Evolutionary conservation across 441 rosid genomes (phyloP).

Genomic region (Mallotus japonicus): DNA sequence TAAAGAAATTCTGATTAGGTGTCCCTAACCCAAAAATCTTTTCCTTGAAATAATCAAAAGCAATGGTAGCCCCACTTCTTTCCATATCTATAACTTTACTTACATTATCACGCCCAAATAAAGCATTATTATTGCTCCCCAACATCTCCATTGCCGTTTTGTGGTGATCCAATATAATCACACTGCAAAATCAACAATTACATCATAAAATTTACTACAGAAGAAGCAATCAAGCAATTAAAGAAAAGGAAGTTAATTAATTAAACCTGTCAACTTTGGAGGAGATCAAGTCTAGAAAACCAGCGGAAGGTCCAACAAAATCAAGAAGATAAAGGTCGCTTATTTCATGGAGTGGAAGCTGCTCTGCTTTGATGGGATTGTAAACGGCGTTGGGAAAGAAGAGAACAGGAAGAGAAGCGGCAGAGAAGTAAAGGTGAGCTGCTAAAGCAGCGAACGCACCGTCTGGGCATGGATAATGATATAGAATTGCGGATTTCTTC

Average conservation of each 20-base stretch:
- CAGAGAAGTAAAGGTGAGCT: constrained; percentile 62
- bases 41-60: constrained; percentile 60
- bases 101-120: constrained; percentile 39
- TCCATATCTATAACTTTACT: constrained; percentile 46
- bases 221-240: too few relatives aligned
- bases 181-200: constrained; percentile 23
- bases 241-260: too few relatives aligned
- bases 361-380: constrained; percentile 44
- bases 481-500: constrained; percentile 49
- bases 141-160: constrained; percentile 59
- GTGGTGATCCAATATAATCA: constrained; percentile 62
- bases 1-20: constrained; percentile 8
- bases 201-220: not conserved
- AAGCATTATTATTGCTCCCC: constrained; percentile 21
- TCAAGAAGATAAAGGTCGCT: constrained; percentile 63
- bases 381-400: constrained; percentile 73
- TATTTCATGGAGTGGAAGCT: constrained; percentile 59
- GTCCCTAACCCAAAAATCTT: constrained; percentile 31
- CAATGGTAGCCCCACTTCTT: constrained; percentile 77
- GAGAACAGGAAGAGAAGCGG: constrained; percentile 42
- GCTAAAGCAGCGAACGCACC: constrained; percentile 74
- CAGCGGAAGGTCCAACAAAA: constrained; percentile 54
- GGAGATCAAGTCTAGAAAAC: constrained; percentile 49
- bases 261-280: constrained; percentile 36
- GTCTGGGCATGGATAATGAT: constrained; percentile 77